Conservation (phyloP, 2,329 filamentous ascomycete genomes). For the Pseudonectria buxi region DNA sequence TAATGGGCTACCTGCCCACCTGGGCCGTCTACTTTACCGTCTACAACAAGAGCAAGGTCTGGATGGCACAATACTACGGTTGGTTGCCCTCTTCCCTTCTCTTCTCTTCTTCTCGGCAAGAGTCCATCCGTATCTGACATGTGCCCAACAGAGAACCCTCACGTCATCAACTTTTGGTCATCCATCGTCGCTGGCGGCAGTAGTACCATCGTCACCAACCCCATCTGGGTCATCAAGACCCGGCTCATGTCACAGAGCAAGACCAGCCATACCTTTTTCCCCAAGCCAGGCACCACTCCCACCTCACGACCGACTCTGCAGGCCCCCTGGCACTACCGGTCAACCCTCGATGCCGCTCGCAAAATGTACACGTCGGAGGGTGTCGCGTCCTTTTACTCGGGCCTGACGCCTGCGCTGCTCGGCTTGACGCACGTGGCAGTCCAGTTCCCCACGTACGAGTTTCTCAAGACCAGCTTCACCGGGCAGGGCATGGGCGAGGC, state of each 20-base stretch:
- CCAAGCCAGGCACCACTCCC: constrained; percentile 46
- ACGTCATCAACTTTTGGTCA: constrained; percentile 77
- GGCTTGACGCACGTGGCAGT: constrained; percentile 94
- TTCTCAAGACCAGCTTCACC: constrained; percentile 82
- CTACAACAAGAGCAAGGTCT: constrained; percentile 82
- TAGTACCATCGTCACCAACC: constrained; percentile 91
- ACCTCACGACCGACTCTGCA: constrained; percentile 49
- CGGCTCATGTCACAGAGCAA: constrained; percentile 89
- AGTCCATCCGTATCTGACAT: not conserved
- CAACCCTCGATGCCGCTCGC: constrained; percentile 81
- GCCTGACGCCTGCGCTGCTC: constrained; percentile 82
- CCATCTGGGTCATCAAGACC: constrained; percentile 99
- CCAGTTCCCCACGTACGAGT: constrained; percentile 95
- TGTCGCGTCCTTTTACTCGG: constrained; percentile 86
- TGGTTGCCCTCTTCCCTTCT: constrained; percentile 14
- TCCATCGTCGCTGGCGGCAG: constrained; percentile 86
- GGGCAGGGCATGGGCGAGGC: constrained; percentile 78
- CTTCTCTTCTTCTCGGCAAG: not conserved
- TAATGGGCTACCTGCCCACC: constrained; percentile 90
- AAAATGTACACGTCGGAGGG: constrained; percentile 96
- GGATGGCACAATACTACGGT: constrained; percentile 62
- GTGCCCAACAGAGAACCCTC: constrained; percentile 56
- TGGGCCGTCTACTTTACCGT: constrained; percentile 98
- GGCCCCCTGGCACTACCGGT: constrained; percentile 84
- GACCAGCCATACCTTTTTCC: constrained; percentile 37